Percentiles rank a stretch among this genome's conserved stretches.
These are phyloP conservation scores for Colletotrichum scovillei DNA, from an alignment of 2,329 filamentous ascomycete species.

Conservation along the genomic window DNA sequence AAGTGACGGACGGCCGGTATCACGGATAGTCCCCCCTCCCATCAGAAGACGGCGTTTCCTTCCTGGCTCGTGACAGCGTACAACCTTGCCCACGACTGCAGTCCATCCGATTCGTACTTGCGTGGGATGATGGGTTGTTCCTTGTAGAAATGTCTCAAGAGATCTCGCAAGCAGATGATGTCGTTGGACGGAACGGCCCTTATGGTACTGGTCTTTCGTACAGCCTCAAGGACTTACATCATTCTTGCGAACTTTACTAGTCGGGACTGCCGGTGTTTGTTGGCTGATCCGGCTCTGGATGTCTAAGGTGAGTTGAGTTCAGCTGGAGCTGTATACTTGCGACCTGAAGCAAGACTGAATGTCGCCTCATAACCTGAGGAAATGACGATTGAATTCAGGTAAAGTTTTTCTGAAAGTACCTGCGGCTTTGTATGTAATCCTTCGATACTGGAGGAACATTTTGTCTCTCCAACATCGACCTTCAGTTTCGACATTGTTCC, in stretches of 20 bases:
- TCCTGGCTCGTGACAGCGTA: neutral
- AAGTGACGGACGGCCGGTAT: neutral
- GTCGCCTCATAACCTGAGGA: too few species aligned
- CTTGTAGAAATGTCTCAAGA: neutral
- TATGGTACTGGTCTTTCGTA: neutral
- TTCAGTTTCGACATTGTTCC: neutral
- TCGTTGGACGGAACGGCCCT: neutral
- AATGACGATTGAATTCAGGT: too few species aligned
- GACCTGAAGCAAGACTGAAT: too few species aligned
- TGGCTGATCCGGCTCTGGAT: too few species aligned
- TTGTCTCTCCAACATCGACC: neutral
- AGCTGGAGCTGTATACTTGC: too few species aligned
- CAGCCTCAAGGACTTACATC: neutral
- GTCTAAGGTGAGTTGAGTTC: too few species aligned
- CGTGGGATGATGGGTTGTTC: neutral
- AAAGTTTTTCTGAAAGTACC: too few species aligned
- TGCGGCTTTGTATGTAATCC: too few species aligned
- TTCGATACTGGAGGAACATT: too few species aligned
- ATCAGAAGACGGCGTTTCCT: neutral
- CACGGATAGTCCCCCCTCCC: neutral
- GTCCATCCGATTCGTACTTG: neutral
- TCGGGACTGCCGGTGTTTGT: neutral
- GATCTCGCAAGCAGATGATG: neutral
- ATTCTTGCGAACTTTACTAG: neutral
- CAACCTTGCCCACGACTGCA: neutral